A percentile compares a stretch with the other conserved stretches of the same genome.
Conservation (phyloP, 2,329 filamentous ascomycete genomes). For the Monosporascus sp. region DNA sequence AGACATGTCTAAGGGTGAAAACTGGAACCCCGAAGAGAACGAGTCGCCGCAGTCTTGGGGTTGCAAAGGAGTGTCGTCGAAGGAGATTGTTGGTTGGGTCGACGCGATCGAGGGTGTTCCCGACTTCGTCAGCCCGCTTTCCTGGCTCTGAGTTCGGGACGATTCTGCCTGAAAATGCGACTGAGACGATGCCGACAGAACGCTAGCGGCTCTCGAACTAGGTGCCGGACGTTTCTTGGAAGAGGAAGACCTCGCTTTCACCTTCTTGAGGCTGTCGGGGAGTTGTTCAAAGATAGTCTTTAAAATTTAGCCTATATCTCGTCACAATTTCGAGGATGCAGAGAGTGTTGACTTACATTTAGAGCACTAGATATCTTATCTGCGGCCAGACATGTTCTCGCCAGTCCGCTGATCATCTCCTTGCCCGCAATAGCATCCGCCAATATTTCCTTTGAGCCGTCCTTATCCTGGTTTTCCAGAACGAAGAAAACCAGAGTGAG, state of each 20-base stretch:
- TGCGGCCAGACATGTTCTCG: slow-evolving; percentile 81
- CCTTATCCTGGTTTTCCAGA: slow-evolving; percentile 72
- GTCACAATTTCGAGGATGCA: slow-evolving; percentile 9
- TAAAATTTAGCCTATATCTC: slow-evolving; percentile 12
- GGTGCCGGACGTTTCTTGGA: slow-evolving; percentile 56
- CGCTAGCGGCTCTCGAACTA: slow-evolving; percentile 29
- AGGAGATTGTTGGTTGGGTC: slow-evolving; percentile 10
- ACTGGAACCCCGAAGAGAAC: slow-evolving; percentile 18
- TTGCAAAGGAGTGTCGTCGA: slow-evolving; percentile 12
- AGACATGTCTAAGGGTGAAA: slow-evolving; percentile 19
- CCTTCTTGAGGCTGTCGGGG: slow-evolving; percentile 63
- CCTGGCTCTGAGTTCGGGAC: slow-evolving; percentile 8
- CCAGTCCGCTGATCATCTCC: slow-evolving; percentile 73
- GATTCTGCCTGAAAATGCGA: slow-evolving; percentile 22
- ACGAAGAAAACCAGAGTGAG: slow-evolving; percentile 76
- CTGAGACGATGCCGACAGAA: slow-evolving; percentile 23
- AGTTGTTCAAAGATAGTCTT: slow-evolving; percentile 80
- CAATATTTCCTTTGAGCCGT: slow-evolving; percentile 72
- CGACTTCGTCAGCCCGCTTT: slow-evolving; percentile 14
- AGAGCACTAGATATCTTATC: slow-evolving; percentile 78
- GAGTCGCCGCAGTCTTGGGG: slow-evolving; percentile 15
- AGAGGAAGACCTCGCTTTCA: slow-evolving; percentile 31
- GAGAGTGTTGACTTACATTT: slow-evolving; percentile 49
- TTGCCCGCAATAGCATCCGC: slow-evolving; percentile 81
- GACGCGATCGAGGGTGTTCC: slow-evolving; percentile 15